These are phyloP conservation scores for Lachnellula cervina DNA, from an alignment of 2,329 filamentous ascomycete genomes.

Conservation along the genomic window DNA sequence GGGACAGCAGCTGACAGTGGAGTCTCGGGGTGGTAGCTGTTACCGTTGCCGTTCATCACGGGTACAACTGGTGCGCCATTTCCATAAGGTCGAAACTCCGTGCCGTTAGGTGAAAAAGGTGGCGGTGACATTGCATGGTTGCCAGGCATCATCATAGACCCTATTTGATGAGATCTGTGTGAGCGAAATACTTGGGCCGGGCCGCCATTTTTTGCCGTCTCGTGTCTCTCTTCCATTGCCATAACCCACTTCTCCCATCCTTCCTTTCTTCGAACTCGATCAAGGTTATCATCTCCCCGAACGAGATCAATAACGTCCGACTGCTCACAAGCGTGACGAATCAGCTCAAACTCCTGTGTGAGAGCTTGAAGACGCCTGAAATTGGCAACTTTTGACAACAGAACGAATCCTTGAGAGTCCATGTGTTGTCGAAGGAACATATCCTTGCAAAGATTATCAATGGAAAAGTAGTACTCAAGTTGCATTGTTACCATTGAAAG, in stretches of 20 bases:
- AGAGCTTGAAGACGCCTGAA: conserved; percentile 81
- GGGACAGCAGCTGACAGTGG: conserved; percentile 59
- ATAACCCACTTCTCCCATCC: conserved; percentile 80
- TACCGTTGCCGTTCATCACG: conserved; percentile 37
- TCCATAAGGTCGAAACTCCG: conserved; percentile 23
- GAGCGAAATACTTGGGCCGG: conserved; percentile 38
- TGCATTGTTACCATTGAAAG: conserved; percentile 40
- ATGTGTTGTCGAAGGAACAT: conserved; percentile 82
- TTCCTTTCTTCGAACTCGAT: conserved; percentile 69
- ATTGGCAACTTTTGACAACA: conserved; percentile 69
- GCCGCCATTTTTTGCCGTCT: conserved; percentile 69
- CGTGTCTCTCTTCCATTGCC: conserved; percentile 64
- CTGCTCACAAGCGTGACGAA: conserved; percentile 70
- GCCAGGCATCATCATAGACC: conserved; percentile 23
- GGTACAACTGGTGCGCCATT: conserved; percentile 18
- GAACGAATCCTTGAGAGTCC: conserved; percentile 92
- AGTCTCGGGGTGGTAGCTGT: conserved; percentile 39
- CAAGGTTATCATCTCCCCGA: conserved; percentile 68
- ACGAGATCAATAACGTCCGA: conserved; percentile 71
- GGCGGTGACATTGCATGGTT: conserved; percentile 27
- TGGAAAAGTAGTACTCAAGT: conserved; percentile 93
- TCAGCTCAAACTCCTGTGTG: conserved; percentile 64
- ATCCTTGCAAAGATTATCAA: conserved; percentile 94
- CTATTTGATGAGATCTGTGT: conserved; percentile 23
- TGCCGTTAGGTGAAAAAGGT: conserved; percentile 30